Evolutionary conservation across 2,329 filamentous ascomycete species (phyloP).

Genomic region (Diaporthe longicolla): DNA sequence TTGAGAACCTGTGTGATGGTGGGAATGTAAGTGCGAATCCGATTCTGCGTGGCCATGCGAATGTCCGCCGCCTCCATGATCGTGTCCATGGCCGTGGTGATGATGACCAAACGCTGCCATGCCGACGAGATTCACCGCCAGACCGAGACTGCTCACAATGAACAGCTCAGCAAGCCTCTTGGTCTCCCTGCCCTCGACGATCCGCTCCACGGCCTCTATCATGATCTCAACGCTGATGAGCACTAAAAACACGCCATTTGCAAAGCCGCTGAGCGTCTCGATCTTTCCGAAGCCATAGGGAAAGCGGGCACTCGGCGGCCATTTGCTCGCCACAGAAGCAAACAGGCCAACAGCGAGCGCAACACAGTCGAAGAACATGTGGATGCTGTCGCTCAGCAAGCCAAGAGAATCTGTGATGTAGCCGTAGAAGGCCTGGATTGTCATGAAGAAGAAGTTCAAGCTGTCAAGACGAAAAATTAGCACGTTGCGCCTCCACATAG

Average conservation of each 20-base stretch:
- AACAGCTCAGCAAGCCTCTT: conserved; percentile 89
- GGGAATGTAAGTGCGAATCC: conserved; percentile 49
- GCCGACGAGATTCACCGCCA: conserved; percentile 92
- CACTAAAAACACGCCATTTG: conserved; percentile 95
- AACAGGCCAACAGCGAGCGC: conserved; percentile 91
- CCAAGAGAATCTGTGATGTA: conserved; percentile 94
- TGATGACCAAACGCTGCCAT: conserved; percentile 86
- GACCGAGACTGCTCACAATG: conserved; percentile 86
- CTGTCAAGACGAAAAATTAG: conserved; percentile 59
- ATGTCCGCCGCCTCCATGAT: conserved; percentile 36
- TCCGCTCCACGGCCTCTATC: conserved; percentile 90
- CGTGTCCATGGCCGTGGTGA: conserved; percentile 69
- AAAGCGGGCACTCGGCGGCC: conserved; percentile 89
- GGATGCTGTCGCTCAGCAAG: conserved; percentile 96
- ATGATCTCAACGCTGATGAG: conserved; percentile 96
- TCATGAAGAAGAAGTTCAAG: conserved; percentile 95
- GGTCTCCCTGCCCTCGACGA: conserved; percentile 87
- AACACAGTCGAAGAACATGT: conserved; percentile 99
- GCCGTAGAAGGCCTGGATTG: conserved; percentile 93
- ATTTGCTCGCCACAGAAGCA: conserved; percentile 95
- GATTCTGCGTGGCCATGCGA: conserved; percentile 53
- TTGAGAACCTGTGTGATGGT: conserved; percentile 47
- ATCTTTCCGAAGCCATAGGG: conserved; percentile 98
- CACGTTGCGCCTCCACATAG: conserved; percentile 1
- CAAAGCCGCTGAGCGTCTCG: conserved; percentile 95